Percentiles rank a stretch among this genome's conserved stretches.
These are phyloP conservation scores for Melastoma candidum DNA, from an alignment of 441 rosid genomes.

Conservation along the genomic window DNA sequence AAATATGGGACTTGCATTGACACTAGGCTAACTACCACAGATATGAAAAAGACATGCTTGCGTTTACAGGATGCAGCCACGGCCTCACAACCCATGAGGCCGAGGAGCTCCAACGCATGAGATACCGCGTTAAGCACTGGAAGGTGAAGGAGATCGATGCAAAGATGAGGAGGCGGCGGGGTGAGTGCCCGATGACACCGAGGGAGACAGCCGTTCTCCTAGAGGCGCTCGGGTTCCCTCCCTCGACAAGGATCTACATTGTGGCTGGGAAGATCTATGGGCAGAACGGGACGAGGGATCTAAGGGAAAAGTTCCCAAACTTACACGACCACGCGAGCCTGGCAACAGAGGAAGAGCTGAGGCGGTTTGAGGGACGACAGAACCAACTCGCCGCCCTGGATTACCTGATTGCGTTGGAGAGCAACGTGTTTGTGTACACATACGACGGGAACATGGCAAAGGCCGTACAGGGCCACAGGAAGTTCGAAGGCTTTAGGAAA, in stretches of 20 bases:
- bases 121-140: conserved; percentile 12
- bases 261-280: conserved; percentile 13
- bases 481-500: conserved; percentile 12
- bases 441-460: conserved; percentile 17
- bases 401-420: conserved; percentile 13
- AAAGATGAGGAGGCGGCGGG: conserved; percentile 6
- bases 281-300: conserved; percentile 2
- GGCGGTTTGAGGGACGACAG: conserved; percentile 4
- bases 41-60: conserved; percentile 19
- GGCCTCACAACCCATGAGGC: conserved; percentile 10
- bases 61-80: conserved; percentile 18
- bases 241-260: conserved; percentile 11
- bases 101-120: conserved; percentile 6
- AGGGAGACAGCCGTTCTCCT: conserved; percentile 13
- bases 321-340: conserved; percentile 9
- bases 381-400: conserved; percentile 17
- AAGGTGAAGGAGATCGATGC: conserved; percentile 13
- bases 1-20: not conserved
- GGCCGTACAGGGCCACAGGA: conserved; percentile 15
- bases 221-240: conserved; percentile 13
- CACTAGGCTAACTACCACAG: conserved; percentile 1
- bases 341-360: conserved; percentile 11
- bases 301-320: conserved; percentile 11
- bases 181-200: conserved; percentile 15
- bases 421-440: conserved; percentile 14